Conservation (phyloP, 1,284 basidiomycete genomes). For the Exobasidium rhododendri region DNA sequence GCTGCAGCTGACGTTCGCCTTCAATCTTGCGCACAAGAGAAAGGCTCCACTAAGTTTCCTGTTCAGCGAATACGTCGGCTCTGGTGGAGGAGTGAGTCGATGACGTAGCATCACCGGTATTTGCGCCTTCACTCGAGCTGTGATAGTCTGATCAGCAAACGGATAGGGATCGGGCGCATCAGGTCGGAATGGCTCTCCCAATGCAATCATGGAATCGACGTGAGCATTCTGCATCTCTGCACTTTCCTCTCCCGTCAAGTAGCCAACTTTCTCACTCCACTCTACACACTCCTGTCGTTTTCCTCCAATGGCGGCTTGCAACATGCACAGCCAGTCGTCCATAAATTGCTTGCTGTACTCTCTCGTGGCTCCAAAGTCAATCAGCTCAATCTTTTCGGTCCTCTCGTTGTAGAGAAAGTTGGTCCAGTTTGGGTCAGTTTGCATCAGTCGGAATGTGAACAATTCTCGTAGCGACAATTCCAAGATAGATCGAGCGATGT, state of each 20-base stretch:
- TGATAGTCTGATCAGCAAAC: constrained; percentile 69
- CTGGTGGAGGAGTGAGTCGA: constrained; percentile 83
- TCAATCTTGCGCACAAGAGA: constrained; percentile 78
- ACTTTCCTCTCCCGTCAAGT: constrained; percentile 84
- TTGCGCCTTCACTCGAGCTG: constrained; percentile 68
- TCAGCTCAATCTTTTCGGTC: constrained; percentile 67
- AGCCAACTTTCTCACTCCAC: constrained; percentile 77
- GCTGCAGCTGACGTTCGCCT: constrained; percentile 72
- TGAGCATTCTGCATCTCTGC: constrained; percentile 89
- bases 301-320: constrained; percentile 72
- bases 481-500: constrained; percentile 77
- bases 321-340: constrained; percentile 76
- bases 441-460: constrained; percentile 88
- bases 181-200: constrained; percentile 74
- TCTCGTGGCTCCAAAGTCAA: constrained; percentile 93
- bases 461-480: constrained; percentile 85
- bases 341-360: constrained; percentile 84
- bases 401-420: constrained; percentile 84
- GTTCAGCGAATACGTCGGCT: constrained; percentile 92
- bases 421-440: constrained; percentile 98
- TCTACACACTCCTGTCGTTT: constrained; percentile 69
- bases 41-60: constrained; percentile 92
- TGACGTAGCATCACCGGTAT: constrained; percentile 90
- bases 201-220: constrained; percentile 70
- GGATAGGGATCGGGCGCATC: constrained; percentile 64